Conservation (phyloP, 768 basidiomycete species). For the Phylloporus sp. region DNA sequence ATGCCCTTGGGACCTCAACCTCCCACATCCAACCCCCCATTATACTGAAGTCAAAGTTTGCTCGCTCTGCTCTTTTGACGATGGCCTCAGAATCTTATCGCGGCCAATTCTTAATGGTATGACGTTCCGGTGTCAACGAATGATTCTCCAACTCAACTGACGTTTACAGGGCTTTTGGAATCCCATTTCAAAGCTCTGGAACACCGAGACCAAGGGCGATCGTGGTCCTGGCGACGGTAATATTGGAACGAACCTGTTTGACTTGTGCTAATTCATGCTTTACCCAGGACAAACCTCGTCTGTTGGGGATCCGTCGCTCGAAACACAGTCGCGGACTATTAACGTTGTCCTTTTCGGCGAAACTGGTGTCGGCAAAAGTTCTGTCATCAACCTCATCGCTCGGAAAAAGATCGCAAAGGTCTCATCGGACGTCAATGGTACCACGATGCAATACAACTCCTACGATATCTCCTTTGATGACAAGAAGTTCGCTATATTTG, state of each 20-base stretch:
- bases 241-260: background rate
- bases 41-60: background rate
- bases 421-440: conserved; percentile 29
- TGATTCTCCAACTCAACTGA: no score
- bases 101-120: conserved; percentile 7
- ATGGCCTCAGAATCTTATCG: conserved; percentile 6
- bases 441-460: conserved; percentile 31
- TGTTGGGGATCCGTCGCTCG: background rate
- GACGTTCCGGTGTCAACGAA: background rate
- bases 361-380: conserved; percentile 34
- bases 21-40: conserved; percentile 3
- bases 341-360: conserved; percentile 44
- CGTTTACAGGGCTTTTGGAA: background rate
- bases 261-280: conserved; percentile 5
- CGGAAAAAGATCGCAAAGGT: conserved; percentile 19
- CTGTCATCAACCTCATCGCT: conserved; percentile 31
- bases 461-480: conserved; percentile 26
- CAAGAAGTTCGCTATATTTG: conserved; percentile 24
- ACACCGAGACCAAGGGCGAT: background rate
- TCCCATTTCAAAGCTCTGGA: background rate
- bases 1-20: background rate
- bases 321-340: conserved; percentile 2
- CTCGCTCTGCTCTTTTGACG: background rate
- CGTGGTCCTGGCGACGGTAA: conserved; percentile 6
- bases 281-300: conserved; percentile 1